Evolutionary conservation across 2,329 filamentous ascomycete genomes (phyloP), one percentile per base, ranked within the genome.

Genomic region (Aspergillus sp.): DNA sequence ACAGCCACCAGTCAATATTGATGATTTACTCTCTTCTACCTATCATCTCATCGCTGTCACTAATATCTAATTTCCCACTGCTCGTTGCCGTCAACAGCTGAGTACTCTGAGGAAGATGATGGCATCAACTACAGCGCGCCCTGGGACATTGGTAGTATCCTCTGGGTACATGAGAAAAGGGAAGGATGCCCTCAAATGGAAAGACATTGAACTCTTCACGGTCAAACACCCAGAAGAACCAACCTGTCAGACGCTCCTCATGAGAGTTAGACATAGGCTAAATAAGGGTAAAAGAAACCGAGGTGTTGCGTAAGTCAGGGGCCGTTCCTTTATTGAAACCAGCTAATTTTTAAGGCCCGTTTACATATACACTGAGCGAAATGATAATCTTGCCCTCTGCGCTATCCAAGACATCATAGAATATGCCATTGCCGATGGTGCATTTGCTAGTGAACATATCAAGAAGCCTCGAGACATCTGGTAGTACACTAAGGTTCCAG

Each of bases 141-240:
- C 52, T 33, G 41, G 55, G 33, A 59, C 49, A 6, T 40, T 59
- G 2, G 9, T 57, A 10, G 42, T 52, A 41, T 52, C 49, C 10
- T 48, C 42, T 1, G 49, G 49, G n/a, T 57, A 59, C 34, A 44
- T 53, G 7, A 33, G 43, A 28, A 41, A 35, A 35, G 33, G 26
- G 26, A 53, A 52, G 9, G 49, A 58, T 41, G 40, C 48, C 0
- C 44, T 58, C n/a, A 58, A 57, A 51, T 59, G 44, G 53, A 55
- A 57, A 35, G 52, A 59, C 47, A 55, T 59, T 42, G 45, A 58
- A 12, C 49, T 58, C 9, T 58, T 43, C 43, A 56, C 57, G 45
- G 53, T 59, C 26, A 57, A 57, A 41, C 34, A 56, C 35, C 53
- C 53, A 4, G 49, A 58, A 36, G 19, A 56, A 50, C 49, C 51